phyloP scores from a whole-genome alignment of 805 yeast genomes.

The Phaffomyces opuntiae region DNA sequence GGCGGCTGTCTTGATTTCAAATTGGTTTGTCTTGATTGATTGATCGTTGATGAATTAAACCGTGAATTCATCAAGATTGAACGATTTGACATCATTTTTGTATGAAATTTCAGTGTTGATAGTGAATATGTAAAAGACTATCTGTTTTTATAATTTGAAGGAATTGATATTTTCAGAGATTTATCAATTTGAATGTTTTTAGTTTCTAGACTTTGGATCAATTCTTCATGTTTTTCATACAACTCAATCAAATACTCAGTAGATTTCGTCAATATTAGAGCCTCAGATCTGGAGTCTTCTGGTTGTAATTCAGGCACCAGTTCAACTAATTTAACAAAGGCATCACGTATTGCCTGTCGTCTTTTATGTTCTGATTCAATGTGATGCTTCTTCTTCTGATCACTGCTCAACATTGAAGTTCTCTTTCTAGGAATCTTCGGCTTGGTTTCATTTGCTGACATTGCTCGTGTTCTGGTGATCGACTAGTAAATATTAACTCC shows the following conservation, averaged over 20 bases:
- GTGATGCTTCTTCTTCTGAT: constrained; percentile 55
- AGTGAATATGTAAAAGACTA: too few relatives aligned
- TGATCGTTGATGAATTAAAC: too few relatives aligned
- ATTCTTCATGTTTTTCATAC: constrained; percentile 40
- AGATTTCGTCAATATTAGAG: constrained; percentile 61
- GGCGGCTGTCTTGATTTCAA: not conserved
- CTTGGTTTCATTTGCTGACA: constrained; percentile 1
- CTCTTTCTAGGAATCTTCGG: constrained; percentile 9
- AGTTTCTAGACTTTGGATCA: constrained; percentile 34
- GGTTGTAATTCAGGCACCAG: constrained; percentile 66
- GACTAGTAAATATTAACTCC: too few relatives aligned
- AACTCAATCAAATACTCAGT: constrained; percentile 48
- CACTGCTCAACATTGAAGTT: constrained; percentile 23
- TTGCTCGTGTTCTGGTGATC: not conserved
- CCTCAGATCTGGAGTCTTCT: constrained; percentile 76
- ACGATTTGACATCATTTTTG: too few relatives aligned
- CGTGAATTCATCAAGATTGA: too few relatives aligned
- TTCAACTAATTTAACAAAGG: constrained; percentile 68
- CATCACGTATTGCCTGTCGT: constrained; percentile 75
- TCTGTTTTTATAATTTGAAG: not conserved
- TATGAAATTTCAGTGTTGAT: too few relatives aligned
- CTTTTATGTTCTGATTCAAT: constrained; percentile 84
- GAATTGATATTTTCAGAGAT: not conserved
- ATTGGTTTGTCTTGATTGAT: not conserved
- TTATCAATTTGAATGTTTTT: constrained; percentile 22